A percentile compares a stretch with the other conserved stretches of the same genome.
phyloP scores from a whole-genome alignment of 2,329 filamentous ascomycete genomes.

The Lachnellula cervina region DNA sequence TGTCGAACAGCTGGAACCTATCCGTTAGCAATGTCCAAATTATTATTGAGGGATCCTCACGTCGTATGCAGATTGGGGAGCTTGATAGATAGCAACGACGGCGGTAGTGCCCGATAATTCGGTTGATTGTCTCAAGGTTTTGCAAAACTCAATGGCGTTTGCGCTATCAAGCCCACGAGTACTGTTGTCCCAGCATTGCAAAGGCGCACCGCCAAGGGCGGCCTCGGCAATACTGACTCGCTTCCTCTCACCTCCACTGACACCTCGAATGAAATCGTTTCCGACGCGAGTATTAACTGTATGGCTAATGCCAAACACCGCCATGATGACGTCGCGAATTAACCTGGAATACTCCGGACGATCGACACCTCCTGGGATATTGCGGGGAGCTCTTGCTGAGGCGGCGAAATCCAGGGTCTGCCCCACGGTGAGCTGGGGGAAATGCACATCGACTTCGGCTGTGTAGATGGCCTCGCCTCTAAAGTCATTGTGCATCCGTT shows the following conservation, averaged over 20 bases:
- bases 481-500: constrained; percentile 54
- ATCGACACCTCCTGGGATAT: constrained; percentile 54
- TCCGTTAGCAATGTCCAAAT: constrained; percentile 66
- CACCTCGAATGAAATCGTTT: constrained; percentile 65
- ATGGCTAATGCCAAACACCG: constrained; percentile 52
- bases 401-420: constrained; percentile 71
- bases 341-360: constrained; percentile 38
- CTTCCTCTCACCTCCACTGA: constrained; percentile 69
- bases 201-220: constrained; percentile 50
- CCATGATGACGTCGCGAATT: constrained; percentile 67
- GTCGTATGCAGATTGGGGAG: constrained; percentile 66
- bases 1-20: constrained; percentile 56
- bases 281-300: constrained; percentile 61
- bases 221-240: constrained; percentile 80
- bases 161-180: constrained; percentile 71
- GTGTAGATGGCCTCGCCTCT: constrained; percentile 69
- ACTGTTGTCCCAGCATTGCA: constrained; percentile 30
- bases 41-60: constrained; percentile 37
- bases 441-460: constrained; percentile 71
- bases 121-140: constrained; percentile 50
- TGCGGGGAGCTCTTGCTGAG: constrained; percentile 59
- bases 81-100: constrained; percentile 66
- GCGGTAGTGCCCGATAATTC: constrained; percentile 59
- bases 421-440: constrained; percentile 69
- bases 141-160: constrained; percentile 69